Conservation (phyloP, 768 basidiomycete species). For the Daedaleopsis sinensis region DNA sequence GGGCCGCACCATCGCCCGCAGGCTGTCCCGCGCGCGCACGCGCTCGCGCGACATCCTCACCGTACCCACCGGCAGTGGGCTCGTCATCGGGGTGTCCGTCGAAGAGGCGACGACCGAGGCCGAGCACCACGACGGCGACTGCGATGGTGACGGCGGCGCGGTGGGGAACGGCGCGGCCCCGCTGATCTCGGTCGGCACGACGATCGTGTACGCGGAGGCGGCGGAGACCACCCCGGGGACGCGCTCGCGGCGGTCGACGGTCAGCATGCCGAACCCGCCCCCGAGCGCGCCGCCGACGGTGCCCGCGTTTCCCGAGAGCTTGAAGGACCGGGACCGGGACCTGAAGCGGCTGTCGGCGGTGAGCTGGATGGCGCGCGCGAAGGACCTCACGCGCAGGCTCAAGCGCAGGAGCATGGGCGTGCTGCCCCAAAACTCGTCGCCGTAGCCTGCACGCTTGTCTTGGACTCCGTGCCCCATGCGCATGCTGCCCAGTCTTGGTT, state of each 20-base stretch:
- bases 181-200: slow-evolving; percentile 12
- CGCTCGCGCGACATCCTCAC: slow-evolving; percentile 25
- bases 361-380: slow-evolving; percentile 28
- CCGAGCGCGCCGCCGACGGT: neutral
- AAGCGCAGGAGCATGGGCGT: slow-evolving; percentile 27
- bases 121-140: slow-evolving; percentile 15
- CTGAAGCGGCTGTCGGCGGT: slow-evolving; percentile 8
- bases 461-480: neutral
- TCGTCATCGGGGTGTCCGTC: slow-evolving; percentile 32
- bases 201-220: slow-evolving; percentile 11
- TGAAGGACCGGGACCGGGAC: slow-evolving; percentile 8
- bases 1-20: slow-evolving; percentile 26
- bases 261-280: slow-evolving; percentile 15
- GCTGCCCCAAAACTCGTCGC: slow-evolving; percentile 16
- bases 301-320: neutral
- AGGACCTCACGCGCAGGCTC: slow-evolving; percentile 26
- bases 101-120: slow-evolving; percentile 30
- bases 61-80: slow-evolving; percentile 9
- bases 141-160: too few species aligned
- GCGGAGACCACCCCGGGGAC: neutral
- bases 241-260: slow-evolving; percentile 21
- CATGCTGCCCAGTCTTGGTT: slow-evolving; percentile 1
- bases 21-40: slow-evolving; percentile 29
- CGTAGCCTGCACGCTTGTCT: neutral
- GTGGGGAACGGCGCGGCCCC: neutral